Evolutionary conservation across 495 filamentous ascomycete genomes (phyloP), one percentile per base, ranked within the genome.

Genomic region (Daldinia childiae): DNA sequence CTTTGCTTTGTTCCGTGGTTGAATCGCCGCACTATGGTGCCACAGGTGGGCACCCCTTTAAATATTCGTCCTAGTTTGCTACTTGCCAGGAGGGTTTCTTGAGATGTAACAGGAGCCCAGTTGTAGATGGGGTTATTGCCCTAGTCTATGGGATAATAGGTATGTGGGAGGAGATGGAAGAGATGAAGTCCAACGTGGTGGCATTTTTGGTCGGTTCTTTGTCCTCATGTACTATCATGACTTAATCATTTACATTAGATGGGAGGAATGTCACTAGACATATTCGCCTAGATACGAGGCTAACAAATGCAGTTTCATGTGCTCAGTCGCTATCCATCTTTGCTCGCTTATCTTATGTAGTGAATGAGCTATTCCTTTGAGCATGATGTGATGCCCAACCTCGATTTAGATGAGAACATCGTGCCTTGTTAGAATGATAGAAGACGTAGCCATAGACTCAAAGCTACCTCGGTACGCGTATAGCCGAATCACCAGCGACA

Each of bases 171-270:
- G 58, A 75, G 60, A 45, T 66, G 66, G 41, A 64, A 66, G 66
- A 77, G 67, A 73, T 75, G 73, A 52, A 65, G 64, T 62, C 67
- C 29, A 64, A 73, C 67, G 70, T 75, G 56, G 15, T 71, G 75
- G 58, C 66, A 72, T 73, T 77, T 77, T 77, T 77, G 75, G 73
- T 64, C 62, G 73, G 69, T 69, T 51, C 54, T 66, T 43, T 65
- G 45, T 58, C 62, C 60, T 69, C 71, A 74, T 75, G 70, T 76
- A 77, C 36, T 64, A 62, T 68, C 50, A 66, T 50, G 39, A 62
- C 48, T 29, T 73, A 73, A 62, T 62, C 50, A 67, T 60, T 57
- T 68, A 65, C 39, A 60, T 65, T 63, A 68, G 64, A 68, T 73
- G 59, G 38, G 50, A 38, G 48, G 50, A 68, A 67, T 72, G 69